These are phyloP conservation scores for Cornus suecica DNA, from an alignment of 148 eudicot species.

Conservation along the genomic window DNA sequence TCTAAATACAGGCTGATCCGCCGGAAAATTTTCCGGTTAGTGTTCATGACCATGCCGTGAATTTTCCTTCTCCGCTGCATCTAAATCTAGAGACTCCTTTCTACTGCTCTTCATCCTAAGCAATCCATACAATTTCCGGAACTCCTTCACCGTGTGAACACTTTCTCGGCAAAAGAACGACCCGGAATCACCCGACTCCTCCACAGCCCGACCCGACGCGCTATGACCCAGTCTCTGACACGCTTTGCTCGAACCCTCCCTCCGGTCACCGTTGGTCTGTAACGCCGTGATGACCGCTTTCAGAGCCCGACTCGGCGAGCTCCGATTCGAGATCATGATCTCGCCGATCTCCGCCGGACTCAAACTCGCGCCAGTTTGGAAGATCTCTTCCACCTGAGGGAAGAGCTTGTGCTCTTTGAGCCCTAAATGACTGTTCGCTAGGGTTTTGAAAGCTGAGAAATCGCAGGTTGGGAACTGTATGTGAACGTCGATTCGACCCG, in stretches of 20 bases:
- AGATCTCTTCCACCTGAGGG: slow-evolving; percentile 58
- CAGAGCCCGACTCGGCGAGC: slow-evolving; percentile 55
- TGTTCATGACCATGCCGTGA: slow-evolving; percentile 9
- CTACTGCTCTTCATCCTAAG: slow-evolving; percentile 39
- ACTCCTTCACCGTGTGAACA: slow-evolving; percentile 28
- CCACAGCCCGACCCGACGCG: slow-evolving; percentile 22
- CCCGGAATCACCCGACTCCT: slow-evolving; percentile 28
- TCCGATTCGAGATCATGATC: slow-evolving; percentile 65
- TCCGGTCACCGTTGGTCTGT: slow-evolving; percentile 24
- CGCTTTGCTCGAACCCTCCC: not conserved
- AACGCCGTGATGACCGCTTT: slow-evolving; percentile 50
- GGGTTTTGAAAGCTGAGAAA: slow-evolving; percentile 47
- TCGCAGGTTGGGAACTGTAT: slow-evolving; percentile 62
- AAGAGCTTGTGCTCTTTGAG: slow-evolving; percentile 61
- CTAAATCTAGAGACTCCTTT: slow-evolving; percentile 32
- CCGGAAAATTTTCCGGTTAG: not conserved
- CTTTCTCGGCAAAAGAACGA: slow-evolving; percentile 24
- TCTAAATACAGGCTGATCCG: not conserved
- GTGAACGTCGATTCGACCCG: slow-evolving; percentile 65
- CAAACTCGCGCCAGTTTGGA: slow-evolving; percentile 44
- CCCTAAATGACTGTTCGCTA: slow-evolving; percentile 61
- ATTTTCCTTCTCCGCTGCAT: slow-evolving; percentile 20
- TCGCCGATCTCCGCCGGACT: slow-evolving; percentile 67
- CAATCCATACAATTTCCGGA: slow-evolving; percentile 47
- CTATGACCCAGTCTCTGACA: slow-evolving; percentile 12